Evolutionary conservation across 192 early-diverging fungal genomes (phyloP).

Genomic region (Gryganskiella cystojenkinii): DNA sequence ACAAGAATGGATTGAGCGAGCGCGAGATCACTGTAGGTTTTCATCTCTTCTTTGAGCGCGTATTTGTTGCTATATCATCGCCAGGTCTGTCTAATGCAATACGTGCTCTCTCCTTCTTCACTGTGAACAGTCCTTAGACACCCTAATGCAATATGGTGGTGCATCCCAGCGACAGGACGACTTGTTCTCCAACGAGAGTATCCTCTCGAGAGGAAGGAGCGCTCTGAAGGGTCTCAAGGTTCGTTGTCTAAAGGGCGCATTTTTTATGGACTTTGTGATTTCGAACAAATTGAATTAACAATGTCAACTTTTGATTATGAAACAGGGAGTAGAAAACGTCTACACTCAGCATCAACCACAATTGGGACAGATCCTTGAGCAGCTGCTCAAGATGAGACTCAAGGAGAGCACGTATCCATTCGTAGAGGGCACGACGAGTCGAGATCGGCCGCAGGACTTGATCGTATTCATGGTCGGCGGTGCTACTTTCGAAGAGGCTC

Average conservation of each 20-base stretch:
- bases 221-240: conserved; percentile 93
- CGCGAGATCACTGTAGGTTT: conserved; percentile 73
- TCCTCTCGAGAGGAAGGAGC: conserved; percentile 86
- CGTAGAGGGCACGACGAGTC: conserved; percentile 65
- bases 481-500: conserved; percentile 93
- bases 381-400: conserved; percentile 82
- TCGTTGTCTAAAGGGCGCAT: background rate
- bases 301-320: background rate
- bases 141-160: conserved; percentile 83
- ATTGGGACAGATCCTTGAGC: conserved; percentile 82
- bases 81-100: background rate
- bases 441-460: conserved; percentile 87
- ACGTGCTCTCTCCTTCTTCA: background rate
- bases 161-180: conserved; percentile 86
- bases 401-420: conserved; percentile 84
- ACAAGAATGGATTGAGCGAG: conserved; percentile 76
- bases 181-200: conserved; percentile 87
- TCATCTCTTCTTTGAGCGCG: background rate
- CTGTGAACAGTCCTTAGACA: conserved; percentile 67
- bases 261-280: background rate
- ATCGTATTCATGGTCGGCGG: conserved; percentile 98
- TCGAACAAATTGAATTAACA: too few species aligned
- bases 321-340: conserved; percentile 95
- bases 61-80: background rate
- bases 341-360: conserved; percentile 96